phyloP scores from a whole-genome alignment of 2,329 filamentous ascomycete species.

The Dothistroma septosporum region DNA sequence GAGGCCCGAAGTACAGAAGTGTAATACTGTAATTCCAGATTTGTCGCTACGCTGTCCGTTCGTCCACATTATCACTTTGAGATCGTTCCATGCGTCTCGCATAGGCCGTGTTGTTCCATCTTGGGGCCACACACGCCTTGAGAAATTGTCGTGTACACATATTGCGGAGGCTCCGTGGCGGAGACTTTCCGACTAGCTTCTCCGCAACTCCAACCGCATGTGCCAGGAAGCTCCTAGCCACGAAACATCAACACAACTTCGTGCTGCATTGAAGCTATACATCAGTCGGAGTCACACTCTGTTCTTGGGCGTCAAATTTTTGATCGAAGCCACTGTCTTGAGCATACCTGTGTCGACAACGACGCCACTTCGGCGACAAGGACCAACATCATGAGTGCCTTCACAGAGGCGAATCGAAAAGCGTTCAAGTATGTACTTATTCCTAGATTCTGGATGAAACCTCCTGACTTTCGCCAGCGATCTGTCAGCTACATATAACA shows the following conservation, averaged over 20 bases:
- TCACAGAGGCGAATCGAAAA: slow-evolving; percentile 34
- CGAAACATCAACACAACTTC: not conserved
- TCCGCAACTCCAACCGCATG: not conserved
- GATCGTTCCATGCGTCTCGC: not conserved
- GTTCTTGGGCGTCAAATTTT: not conserved
- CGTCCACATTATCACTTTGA: not conserved
- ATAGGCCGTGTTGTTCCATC: not conserved
- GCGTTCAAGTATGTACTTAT: slow-evolving; percentile 30
- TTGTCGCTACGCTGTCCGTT: not conserved
- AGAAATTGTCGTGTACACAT: not conserved
- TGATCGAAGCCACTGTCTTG: not conserved
- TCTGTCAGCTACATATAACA: slow-evolving; percentile 32
- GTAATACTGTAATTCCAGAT: not conserved
- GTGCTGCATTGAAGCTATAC: not conserved
- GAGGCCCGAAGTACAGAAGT: not conserved
- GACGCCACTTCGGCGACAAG: not conserved
- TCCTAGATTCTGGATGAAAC: not conserved
- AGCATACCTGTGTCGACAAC: not conserved
- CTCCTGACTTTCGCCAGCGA: slow-evolving; percentile 22
- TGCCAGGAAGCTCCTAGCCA: not conserved
- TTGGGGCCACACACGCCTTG: not conserved
- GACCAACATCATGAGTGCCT: slow-evolving; percentile 28
- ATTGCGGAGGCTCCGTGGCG: not conserved
- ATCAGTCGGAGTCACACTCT: not conserved
- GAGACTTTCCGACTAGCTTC: not conserved